Evolutionary conservation across 306 rosid species (phyloP), one percentile per base, ranked within the genome.

Genomic region (Sphenostylis stenocarpa): DNA sequence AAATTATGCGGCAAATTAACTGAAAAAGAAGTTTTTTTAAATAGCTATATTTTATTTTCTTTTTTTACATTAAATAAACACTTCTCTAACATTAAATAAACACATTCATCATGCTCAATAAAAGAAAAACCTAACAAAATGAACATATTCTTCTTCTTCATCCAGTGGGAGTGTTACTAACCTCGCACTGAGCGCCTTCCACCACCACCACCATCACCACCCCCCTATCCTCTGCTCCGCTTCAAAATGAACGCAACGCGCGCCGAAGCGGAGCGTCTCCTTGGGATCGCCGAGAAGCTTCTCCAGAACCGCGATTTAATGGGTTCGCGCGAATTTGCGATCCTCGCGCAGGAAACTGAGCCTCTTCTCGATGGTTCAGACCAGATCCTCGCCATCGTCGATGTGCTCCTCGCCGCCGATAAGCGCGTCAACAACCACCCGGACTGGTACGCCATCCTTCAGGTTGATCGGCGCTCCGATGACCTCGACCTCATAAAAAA

Each of bases 331-430:
- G 99, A 92, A 73, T 92, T 96, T 75, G 96, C 97, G 15, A 77
- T 91, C 55, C 76, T 96, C 1, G 98, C 99, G 0, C 99, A 92
- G 41, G 99, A 96, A 43, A 85, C 97, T 0, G 97, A 92, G 69
- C 97, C 99, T 1, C 94, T 96, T 4, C 65, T 96, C 0, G 99
- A 89, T 29, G 99, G 98, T 51, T 88, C 98, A 6, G 99, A 96
- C 63, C 98, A 96, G 94, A 92, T 96, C 90, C 56, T 96, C 7
- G 97, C 99, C 66, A 88, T 92, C 21, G 77, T 79, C 20, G 99
- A 96, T 49, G 99, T 92, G 29, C 92, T 96, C 8, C 38, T 86
- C 45, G 92, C 97, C 3, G 81, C 95, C 10, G 98, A 96, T 5
- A 87, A 84, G 58, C 98, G 93, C 76, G 64, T 90, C 21, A 92